phyloP scores from a whole-genome alignment of 225 moss, liverwort and hornwort genomes.

The Sphagnum tenellum region DNA sequence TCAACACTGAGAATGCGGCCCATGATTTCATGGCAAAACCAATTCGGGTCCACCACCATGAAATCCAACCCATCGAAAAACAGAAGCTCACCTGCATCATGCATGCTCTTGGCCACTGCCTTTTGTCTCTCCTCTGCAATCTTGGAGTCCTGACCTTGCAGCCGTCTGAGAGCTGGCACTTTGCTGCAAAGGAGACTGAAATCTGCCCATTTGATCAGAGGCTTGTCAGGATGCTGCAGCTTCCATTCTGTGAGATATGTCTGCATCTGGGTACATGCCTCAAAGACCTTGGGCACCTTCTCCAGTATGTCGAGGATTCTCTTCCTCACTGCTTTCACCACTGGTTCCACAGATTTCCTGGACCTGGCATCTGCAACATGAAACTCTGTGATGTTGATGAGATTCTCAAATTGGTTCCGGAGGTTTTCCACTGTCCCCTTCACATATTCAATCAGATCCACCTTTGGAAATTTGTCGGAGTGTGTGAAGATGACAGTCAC shows the following conservation, averaged over 20 bases:
- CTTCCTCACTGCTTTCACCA: constrained; percentile 48
- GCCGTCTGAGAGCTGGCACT: constrained; percentile 27
- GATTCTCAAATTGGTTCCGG: constrained; percentile 22
- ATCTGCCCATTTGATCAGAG: constrained; percentile 49
- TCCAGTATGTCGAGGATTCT: constrained; percentile 37
- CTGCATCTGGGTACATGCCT: constrained; percentile 42
- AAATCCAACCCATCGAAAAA: constrained; percentile 43
- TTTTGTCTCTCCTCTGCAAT: constrained; percentile 44
- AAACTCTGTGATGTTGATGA: constrained; percentile 48
- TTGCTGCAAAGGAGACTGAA: constrained; percentile 46
- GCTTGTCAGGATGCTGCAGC: constrained; percentile 50
- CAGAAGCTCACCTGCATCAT: constrained; percentile 63
- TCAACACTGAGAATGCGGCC: constrained; percentile 48
- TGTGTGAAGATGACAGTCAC: constrained; percentile 66
- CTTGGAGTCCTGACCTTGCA: constrained; percentile 31
- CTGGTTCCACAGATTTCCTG: constrained; percentile 42
- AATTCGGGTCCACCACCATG: constrained; percentile 65
- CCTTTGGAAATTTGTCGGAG: constrained; percentile 41
- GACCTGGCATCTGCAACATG: constrained; percentile 51
- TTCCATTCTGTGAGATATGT: constrained; percentile 45
- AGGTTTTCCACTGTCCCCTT: constrained; percentile 42
- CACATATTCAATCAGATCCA: constrained; percentile 34
- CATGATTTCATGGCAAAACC: constrained; percentile 72
- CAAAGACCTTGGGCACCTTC: constrained; percentile 46
- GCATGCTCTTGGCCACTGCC: constrained; percentile 52